A percentile compares a stretch with the other conserved stretches of the same genome.
These are phyloP conservation scores for Tephrocybe rancida DNA, from an alignment of 768 basidiomycete genomes.

Conservation along the genomic window DNA sequence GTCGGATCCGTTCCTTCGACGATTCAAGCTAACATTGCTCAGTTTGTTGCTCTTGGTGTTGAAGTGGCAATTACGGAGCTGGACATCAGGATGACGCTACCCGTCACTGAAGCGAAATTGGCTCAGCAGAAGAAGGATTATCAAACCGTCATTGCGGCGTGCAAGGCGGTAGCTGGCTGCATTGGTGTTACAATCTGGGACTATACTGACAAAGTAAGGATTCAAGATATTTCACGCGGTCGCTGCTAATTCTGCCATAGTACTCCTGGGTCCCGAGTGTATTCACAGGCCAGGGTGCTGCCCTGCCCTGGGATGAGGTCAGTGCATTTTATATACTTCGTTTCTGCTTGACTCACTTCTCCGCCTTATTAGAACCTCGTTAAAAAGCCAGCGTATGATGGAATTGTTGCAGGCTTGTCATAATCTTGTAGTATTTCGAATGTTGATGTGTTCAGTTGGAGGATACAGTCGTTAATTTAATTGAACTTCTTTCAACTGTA, in stretches of 20 bases:
- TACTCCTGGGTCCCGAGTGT: slow-evolving; percentile 42
- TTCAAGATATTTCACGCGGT: neutral
- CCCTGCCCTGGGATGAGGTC: slow-evolving; percentile 39
- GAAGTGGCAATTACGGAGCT: slow-evolving; percentile 74
- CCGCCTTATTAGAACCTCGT: slow-evolving; percentile 31
- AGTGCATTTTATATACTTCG: neutral
- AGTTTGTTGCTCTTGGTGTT: slow-evolving; percentile 60
- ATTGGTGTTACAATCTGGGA: slow-evolving; percentile 52
- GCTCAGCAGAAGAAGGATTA: slow-evolving; percentile 63
- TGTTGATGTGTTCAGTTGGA: no score
- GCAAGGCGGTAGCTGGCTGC: slow-evolving; percentile 43
- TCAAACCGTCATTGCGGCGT: slow-evolving; percentile 55
- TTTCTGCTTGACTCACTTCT: neutral
- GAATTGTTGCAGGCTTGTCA: slow-evolving; percentile 39
- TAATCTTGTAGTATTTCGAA: no score
- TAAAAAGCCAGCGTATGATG: slow-evolving; percentile 48
- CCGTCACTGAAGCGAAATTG: slow-evolving; percentile 47
- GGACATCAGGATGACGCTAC: slow-evolving; percentile 62
- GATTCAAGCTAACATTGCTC: slow-evolving; percentile 48
- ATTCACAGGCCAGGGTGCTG: slow-evolving; percentile 40
- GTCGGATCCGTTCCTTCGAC: slow-evolving; percentile 55
- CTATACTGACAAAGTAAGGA: slow-evolving; percentile 28
- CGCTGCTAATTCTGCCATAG: slow-evolving; percentile 9
- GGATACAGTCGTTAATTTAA: no score
- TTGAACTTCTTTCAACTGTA: slow-evolving; percentile 2